These are phyloP conservation scores for Malania oleifera DNA, from an alignment of 164 flowering plant species.

Conservation along the genomic window DNA sequence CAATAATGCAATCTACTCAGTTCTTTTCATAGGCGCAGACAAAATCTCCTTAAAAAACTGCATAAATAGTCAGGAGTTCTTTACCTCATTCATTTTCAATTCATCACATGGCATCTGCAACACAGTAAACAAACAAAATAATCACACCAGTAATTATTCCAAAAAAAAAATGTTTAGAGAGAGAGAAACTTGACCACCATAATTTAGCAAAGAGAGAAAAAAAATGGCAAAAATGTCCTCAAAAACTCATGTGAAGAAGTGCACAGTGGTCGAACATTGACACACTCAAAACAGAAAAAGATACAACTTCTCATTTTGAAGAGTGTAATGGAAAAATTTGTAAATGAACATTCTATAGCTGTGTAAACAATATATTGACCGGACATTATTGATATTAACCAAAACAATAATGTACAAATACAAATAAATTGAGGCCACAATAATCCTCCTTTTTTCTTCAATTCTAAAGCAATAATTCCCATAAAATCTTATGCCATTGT, in stretches of 20 bases:
- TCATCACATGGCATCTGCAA: slow-evolving; percentile 59
- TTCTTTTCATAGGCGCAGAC: not conserved
- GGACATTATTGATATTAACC: too few relatives aligned
- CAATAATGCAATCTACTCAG: too few relatives aligned
- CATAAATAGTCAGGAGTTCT: not conserved
- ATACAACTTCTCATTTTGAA: too few relatives aligned
- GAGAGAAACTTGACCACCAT: not conserved
- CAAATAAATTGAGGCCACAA: too few relatives aligned
- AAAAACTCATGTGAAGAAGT: not conserved
- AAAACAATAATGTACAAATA: too few relatives aligned
- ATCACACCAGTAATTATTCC: not conserved
- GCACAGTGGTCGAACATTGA: not conserved
- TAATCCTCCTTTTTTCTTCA: too few relatives aligned
- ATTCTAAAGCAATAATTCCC: too few relatives aligned
- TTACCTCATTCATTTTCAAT: slow-evolving; percentile 71
- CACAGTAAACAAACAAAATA: slow-evolving; percentile 6
- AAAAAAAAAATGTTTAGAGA: not conserved
- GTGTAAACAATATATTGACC: too few relatives aligned
- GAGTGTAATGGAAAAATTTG: too few relatives aligned
- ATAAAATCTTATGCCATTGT: too few relatives aligned
- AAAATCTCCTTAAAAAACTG: not conserved
- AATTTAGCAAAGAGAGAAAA: not conserved
- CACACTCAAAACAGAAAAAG: too few relatives aligned
- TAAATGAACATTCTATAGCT: too few relatives aligned
- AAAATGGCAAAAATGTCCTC: not conserved